Percentiles rank a stretch among this genome's conserved stretches.
Conservation (phyloP, 495 filamentous ascomycete species). For the Penicillium simplicissimum region DNA sequence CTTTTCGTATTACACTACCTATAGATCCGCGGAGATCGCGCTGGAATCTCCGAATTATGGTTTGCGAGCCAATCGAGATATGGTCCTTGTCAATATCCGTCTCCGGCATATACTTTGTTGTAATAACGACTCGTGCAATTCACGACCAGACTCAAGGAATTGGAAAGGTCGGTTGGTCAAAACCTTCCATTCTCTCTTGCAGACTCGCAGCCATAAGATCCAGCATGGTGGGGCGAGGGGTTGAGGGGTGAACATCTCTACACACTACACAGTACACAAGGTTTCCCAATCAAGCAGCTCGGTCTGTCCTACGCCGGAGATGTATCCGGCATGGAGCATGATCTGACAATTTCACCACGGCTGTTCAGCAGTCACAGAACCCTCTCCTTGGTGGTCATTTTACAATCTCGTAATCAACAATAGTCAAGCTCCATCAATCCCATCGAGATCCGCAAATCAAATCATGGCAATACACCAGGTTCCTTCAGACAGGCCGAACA, state of each 20-base stretch:
- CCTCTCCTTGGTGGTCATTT: not conserved
- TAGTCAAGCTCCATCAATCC: not conserved
- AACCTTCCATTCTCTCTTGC: slow-evolving; percentile 10
- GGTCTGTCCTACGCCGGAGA: slow-evolving; percentile 33
- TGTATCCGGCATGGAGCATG: slow-evolving; percentile 6
- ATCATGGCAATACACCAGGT: not conserved
- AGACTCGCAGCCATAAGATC: slow-evolving; percentile 8
- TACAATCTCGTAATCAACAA: not conserved
- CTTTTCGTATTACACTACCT: not conserved
- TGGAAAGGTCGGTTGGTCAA: slow-evolving; percentile 3
- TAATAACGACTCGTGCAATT: not conserved
- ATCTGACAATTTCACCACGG: not conserved
- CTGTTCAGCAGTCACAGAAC: not conserved
- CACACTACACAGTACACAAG: slow-evolving; percentile 18
- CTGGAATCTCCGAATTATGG: not conserved
- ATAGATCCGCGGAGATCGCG: not conserved
- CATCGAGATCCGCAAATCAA: not conserved
- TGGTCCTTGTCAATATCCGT: not conserved
- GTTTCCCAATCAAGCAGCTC: slow-evolving; percentile 39
- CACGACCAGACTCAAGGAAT: no score
- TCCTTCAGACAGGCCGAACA: not conserved
- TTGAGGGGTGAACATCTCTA: slow-evolving; percentile 8
- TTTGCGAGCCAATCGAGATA: not conserved
- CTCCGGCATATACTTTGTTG: not conserved
- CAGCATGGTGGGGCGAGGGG: slow-evolving; percentile 29